A percentile compares a stretch with the other conserved stretches of the same genome.
phyloP scores from a whole-genome alignment of 352 stramenopile species.

The Globisporangium iwayamae region DNA sequence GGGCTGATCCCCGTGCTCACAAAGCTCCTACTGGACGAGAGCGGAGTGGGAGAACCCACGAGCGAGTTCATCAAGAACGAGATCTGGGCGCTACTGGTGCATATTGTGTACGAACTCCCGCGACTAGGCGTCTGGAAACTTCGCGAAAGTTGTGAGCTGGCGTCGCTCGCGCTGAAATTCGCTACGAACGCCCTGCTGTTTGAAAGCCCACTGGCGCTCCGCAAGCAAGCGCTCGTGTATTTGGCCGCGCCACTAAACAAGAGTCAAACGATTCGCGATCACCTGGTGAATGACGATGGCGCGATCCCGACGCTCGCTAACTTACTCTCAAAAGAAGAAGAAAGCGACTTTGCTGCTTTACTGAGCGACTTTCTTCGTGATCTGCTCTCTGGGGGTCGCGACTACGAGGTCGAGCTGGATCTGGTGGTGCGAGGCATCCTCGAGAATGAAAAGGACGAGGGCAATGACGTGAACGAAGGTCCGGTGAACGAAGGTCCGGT shows the following conservation, averaged over 20 bases:
- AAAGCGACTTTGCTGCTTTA: not conserved
- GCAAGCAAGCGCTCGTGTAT: conserved; percentile 9
- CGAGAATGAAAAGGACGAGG: not conserved
- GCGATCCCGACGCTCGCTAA: conserved; percentile 5
- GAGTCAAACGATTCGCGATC: not conserved
- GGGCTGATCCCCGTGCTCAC: conserved; percentile 1
- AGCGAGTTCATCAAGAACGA: conserved; percentile 2
- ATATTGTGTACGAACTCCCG: conserved; percentile 11
- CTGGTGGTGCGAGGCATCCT: conserved; percentile 11
- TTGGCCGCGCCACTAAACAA: conserved; percentile 12
- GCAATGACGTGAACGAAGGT: not conserved
- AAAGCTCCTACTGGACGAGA: not conserved
- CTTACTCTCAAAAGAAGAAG: not conserved
- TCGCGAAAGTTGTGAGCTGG: not conserved
- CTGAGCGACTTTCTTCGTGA: conserved; percentile 6
- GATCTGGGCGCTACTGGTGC: conserved; percentile 8
- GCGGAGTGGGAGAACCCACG: not conserved
- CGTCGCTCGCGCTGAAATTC: not conserved
- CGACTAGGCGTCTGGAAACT: not conserved
- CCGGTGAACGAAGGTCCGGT: not conserved
- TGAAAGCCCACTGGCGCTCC: not conserved
- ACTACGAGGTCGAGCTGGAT: conserved; percentile 1
- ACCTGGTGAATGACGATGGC: conserved; percentile 1
- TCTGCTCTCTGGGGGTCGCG: not conserved
- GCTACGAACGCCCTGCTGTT: not conserved